Percentiles rank a stretch among this genome's conserved stretches.
Evolutionary conservation across 305 asterid genomes (phyloP).

Genomic region (Fraxinus ornus): DNA sequence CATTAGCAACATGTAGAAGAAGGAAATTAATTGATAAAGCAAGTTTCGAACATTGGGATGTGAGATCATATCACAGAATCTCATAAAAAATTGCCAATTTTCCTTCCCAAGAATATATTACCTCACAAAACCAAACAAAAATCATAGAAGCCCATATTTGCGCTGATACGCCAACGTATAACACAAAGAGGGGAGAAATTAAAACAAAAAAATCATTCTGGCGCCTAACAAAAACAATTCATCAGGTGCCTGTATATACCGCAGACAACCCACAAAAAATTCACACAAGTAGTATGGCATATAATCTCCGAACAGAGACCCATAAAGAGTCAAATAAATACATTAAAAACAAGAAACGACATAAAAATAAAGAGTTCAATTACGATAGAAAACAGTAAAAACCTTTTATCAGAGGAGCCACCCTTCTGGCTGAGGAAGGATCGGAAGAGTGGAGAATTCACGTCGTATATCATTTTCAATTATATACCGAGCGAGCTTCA

Average conservation of each 20-base stretch:
- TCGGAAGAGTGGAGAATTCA: conserved; percentile 89
- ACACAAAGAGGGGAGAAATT: neutral
- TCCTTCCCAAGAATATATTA: neutral
- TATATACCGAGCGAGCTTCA: conserved; percentile 19
- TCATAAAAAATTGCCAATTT: neutral
- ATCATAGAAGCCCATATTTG: neutral
- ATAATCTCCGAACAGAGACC: neutral
- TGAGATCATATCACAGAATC: neutral
- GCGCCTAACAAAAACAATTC: neutral
- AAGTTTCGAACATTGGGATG: neutral
- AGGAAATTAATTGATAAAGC: neutral
- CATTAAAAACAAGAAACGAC: neutral
- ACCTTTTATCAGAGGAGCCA: conserved; percentile 81
- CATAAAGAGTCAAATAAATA: neutral
- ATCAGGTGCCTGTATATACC: neutral
- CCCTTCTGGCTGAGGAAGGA: conserved; percentile 99
- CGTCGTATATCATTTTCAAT: conserved; percentile 87
- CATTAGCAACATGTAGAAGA: neutral
- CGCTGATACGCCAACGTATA: neutral
- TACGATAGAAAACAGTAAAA: neutral
- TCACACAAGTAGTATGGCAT: neutral
- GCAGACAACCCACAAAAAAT: neutral
- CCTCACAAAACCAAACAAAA: neutral
- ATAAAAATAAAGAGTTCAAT: neutral
- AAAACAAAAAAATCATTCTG: neutral